A percentile compares a stretch with the other conserved stretches of the same genome.
phyloP scores from a whole-genome alignment of 371 early-diverging fungal genomes.

The Rhizopus stolonifer region DNA sequence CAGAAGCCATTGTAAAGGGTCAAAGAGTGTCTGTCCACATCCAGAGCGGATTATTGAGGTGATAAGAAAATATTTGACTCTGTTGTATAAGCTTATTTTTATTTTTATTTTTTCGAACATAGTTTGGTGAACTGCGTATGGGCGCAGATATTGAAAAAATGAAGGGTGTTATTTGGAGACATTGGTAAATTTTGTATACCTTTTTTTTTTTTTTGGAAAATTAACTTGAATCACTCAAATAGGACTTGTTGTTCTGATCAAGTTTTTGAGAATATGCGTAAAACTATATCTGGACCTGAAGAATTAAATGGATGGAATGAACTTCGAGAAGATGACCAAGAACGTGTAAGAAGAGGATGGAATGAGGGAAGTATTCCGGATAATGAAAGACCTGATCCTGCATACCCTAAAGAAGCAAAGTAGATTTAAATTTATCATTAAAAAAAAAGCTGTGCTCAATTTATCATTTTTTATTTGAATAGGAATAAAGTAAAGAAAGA shows the following conservation, averaged over 20 bases:
- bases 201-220: not conserved
- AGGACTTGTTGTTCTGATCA: slow-evolving; percentile 24
- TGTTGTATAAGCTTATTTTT: not conserved
- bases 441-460: not conserved
- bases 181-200: slow-evolving; percentile 15
- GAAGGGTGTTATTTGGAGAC: slow-evolving; percentile 18
- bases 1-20: slow-evolving; percentile 21
- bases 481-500: not conserved
- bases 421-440: not conserved
- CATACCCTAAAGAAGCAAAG: not conserved
- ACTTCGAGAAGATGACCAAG: slow-evolving; percentile 23
- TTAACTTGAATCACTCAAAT: too few relatives aligned
- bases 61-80: not conserved
- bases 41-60: slow-evolving; percentile 16
- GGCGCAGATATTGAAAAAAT: slow-evolving; percentile 18
- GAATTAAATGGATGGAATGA: slow-evolving; percentile 17
- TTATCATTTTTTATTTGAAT: not conserved
- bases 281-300: slow-evolving; percentile 3
- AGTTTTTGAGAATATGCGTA: slow-evolving; percentile 19
- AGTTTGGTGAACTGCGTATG: slow-evolving; percentile 24
- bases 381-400: slow-evolving; percentile 6
- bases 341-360: slow-evolving; percentile 16
- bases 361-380: slow-evolving; percentile 20
- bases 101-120: not conserved
- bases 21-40: slow-evolving; percentile 13